A percentile compares a stretch with the other conserved stretches of the same genome.
Evolutionary conservation across 495 filamentous ascomycete species (phyloP).

Genomic region (Thozetella sp.): DNA sequence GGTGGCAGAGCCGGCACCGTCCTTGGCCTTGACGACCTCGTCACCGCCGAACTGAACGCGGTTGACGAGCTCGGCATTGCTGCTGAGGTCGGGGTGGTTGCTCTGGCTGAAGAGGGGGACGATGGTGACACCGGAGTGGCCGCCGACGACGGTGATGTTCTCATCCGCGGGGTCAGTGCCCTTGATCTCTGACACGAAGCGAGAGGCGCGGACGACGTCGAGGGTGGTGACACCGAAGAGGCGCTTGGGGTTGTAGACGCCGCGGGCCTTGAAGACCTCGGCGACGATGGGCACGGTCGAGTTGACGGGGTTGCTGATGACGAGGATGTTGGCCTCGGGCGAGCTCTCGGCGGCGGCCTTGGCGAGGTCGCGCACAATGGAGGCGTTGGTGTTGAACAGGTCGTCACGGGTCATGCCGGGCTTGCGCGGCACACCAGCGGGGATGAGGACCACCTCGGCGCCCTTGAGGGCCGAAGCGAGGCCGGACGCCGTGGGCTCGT

Average conservation of each 20-base stretch:
- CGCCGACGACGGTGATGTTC: slow-evolving; percentile 93
- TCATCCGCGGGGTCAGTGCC: slow-evolving; percentile 85
- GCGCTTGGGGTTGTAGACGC: slow-evolving; percentile 97
- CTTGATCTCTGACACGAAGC: slow-evolving; percentile 96
- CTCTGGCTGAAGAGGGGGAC: slow-evolving; percentile 97
- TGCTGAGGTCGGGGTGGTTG: slow-evolving; percentile 77
- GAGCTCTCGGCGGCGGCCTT: slow-evolving; percentile 89
- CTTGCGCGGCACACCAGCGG: slow-evolving; percentile 98
- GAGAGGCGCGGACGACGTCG: slow-evolving; percentile 94
- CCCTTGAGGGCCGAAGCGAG: slow-evolving; percentile 78
- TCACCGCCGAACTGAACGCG: slow-evolving; percentile 99
- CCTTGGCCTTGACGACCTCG: slow-evolving; percentile 99
- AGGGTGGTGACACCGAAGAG: slow-evolving; percentile 99
- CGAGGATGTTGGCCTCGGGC: slow-evolving; percentile 92
- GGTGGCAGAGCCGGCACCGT: slow-evolving; percentile 95
- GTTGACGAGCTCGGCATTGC: slow-evolving; percentile 77
- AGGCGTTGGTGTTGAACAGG: slow-evolving; percentile 99
- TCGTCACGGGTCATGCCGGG: slow-evolving; percentile 99
- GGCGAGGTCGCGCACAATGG: slow-evolving; percentile 97
- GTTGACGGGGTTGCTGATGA: slow-evolving; percentile 99
- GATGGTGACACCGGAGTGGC: slow-evolving; percentile 97
- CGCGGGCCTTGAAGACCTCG: slow-evolving; percentile 91
- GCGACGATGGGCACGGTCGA: slow-evolving; percentile 96
- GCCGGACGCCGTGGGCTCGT: slow-evolving; percentile 74
- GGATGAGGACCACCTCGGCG: slow-evolving; percentile 93